Conservation (phyloP, 441 rosid species). For the Croton setiger region DNA sequence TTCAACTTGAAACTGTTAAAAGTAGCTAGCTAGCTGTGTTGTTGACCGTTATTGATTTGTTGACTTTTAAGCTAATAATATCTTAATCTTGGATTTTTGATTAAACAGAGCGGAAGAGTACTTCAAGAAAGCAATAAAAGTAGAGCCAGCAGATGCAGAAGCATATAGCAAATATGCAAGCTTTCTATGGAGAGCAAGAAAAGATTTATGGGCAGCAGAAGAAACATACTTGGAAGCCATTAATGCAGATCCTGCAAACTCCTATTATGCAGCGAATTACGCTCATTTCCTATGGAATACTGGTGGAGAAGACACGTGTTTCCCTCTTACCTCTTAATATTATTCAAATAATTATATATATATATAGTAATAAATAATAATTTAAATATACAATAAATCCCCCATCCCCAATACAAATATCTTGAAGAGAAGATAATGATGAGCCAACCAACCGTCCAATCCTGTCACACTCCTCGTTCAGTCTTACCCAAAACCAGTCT, state of each 20-base stretch:
- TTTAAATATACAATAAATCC: not conserved
- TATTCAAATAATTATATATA: no score
- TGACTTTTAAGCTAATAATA: no score
- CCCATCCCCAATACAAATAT: not conserved
- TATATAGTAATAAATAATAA: no score
- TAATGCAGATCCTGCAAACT: slow-evolving; percentile 63
- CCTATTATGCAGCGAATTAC: slow-evolving; percentile 60
- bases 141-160: slow-evolving; percentile 69
- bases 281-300: slow-evolving; percentile 93
- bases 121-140: slow-evolving; percentile 61
- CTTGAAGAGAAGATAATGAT: not conserved
- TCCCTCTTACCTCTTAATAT: slow-evolving; percentile 49
- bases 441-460: not conserved
- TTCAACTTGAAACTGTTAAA: slow-evolving; percentile 1
- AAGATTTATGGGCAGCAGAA: slow-evolving; percentile 83
- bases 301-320: slow-evolving; percentile 89
- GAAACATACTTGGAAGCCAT: slow-evolving; percentile 82
- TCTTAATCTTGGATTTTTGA: not conserved
- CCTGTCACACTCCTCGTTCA: no score
- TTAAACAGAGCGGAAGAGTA: slow-evolving; percentile 71
- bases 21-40: no score
- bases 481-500: no score
- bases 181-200: slow-evolving; percentile 71
- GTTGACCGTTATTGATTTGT: slow-evolving; percentile 5
- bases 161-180: slow-evolving; percentile 65